Evolutionary conservation across 2,329 filamentous ascomycete genomes (phyloP), one percentile per base, ranked within the genome.

Genomic region (Pyrenochaeta sp.): DNA sequence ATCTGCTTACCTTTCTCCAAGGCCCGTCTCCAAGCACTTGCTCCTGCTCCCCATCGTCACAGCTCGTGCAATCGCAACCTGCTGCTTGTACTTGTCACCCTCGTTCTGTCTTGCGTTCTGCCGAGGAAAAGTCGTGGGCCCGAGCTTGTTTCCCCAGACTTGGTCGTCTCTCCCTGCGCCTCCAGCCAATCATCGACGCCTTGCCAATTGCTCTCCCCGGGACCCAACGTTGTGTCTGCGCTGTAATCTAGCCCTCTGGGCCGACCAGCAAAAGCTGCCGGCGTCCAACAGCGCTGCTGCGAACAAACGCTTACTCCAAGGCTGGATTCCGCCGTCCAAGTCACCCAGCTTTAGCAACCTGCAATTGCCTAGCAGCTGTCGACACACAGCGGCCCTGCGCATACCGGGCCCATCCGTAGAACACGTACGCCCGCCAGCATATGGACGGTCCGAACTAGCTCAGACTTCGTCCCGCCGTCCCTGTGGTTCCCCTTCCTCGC

Each of bases 1-100:
- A 70, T 68, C 66, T 64, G 67, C 69, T 72, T 70, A 67, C 68
- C 61, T 42, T 40, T 47, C 27, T 45, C 45, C 46, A 48, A 51
- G 36, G 51, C 45, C 63, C 50, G 46, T 56, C 53, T 49, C 54
- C 56, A 63, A 54, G 47, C 56, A 49, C 49, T 47, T 50, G 40
- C 47, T 30, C 29, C 46, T 48, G 48, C 46, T 52, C 49, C 17
- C 31, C 56, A 45, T 60, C 54, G 57, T 60, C 52, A 55, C 61
- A 45, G 54, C 58, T 56, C 53, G 57, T 51, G 61, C 47, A 27
- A 39, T 21, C 33, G 29, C 36, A 12, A n/a, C 42, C 49, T 49
- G 55, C 54, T 48, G 39, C 48, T 43, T 20, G 23, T 45, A 32
- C 44, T 54, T 35, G 10, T 39, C 50, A 44, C 37, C 31, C 53